Evolutionary conservation across 2,329 filamentous ascomycete species (phyloP), one percentile per base, ranked within the genome.

Genomic region (Penicillium nordicum): DNA sequence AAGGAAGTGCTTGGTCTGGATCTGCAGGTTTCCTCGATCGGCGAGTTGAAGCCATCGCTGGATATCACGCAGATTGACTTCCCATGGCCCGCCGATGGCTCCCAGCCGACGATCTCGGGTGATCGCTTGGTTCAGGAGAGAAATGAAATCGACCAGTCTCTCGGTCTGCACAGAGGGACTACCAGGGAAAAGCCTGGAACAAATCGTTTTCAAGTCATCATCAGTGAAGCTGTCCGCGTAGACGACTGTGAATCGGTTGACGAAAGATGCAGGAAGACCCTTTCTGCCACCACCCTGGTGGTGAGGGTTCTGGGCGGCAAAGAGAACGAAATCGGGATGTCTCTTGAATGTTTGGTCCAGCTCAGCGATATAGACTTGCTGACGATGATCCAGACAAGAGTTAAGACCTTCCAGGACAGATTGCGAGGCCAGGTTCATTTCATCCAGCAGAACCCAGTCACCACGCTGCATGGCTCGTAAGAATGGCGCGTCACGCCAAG

Each of bases 351-450:
- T 92, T 68, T 96, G 92, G 67, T 97, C 93, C 12, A 99, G 82
- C 70, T 99, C 95, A 0, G 94, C 91, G 57, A 99, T 87, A 69
- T 97, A 99, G 0, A 96, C 90, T 72, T 97, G 90, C 57, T 94
- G 93, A 74, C 95, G 87, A 72, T 99, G 95, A 73, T 99, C 94
- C 30, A 99, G 82, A 77, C 94, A 97, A 23, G 94, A 93, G 65
- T 99, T 99, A 32, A 99, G 79, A 60, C 94, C 95, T 76, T 99
- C 94, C 1, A 99, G 83, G 2, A 99, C 92, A 5, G 93, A 96
- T 71, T 99, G 94, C 0, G 93, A 97, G 1, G 95, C 94, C 61
- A 99, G 78, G 67, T 99, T 99, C 94, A 99, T 99, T 78, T 99
- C 94, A 69, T 99, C 94, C 0, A 99, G 82, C 29, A 99, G 79